Evolutionary conservation across 139 green algal genomes (phyloP).

Genomic region (Chlamydomonas asymmetrica): DNA sequence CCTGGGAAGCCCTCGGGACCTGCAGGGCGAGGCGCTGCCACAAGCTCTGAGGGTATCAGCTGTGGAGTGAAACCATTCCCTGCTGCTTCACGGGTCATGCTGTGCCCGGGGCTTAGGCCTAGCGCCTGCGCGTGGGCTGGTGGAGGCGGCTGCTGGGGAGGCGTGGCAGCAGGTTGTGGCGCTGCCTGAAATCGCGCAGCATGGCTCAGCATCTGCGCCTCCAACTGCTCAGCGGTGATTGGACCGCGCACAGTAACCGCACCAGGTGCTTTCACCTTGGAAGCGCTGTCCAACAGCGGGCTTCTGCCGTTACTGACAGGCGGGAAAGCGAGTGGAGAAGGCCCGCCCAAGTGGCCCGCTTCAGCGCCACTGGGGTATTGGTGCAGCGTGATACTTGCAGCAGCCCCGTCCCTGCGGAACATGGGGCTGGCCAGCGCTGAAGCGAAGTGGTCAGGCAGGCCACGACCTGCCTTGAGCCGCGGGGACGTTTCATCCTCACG

Average conservation of each 20-base stretch:
- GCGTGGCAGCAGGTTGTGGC: no score
- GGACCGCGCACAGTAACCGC: not conserved
- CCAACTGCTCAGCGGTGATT: slow-evolving; percentile 45
- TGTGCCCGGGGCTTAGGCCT: no score
- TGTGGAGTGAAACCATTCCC: no score
- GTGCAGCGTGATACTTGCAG: not conserved
- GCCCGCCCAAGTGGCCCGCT: not conserved
- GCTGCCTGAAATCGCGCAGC: no score
- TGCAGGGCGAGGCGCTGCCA: no score
- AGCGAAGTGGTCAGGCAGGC: not conserved
- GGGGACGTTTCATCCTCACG: no score
- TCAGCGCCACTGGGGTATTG: not conserved
- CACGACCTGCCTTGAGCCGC: no score
- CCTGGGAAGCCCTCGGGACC: no score
- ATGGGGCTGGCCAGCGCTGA: not conserved
- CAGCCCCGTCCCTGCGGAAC: not conserved
- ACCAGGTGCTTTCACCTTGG: not conserved
- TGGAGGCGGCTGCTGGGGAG: no score
- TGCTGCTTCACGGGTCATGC: no score
- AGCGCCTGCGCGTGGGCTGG: no score
- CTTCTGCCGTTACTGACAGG: not conserved
- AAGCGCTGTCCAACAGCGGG: slow-evolving; percentile 2
- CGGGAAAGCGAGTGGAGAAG: not conserved
- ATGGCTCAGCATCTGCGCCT: slow-evolving; percentile 47
- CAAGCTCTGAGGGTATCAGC: no score